phyloP scores from a whole-genome alignment of 768 basidiomycete species.

The Astraeus odoratus region DNA sequence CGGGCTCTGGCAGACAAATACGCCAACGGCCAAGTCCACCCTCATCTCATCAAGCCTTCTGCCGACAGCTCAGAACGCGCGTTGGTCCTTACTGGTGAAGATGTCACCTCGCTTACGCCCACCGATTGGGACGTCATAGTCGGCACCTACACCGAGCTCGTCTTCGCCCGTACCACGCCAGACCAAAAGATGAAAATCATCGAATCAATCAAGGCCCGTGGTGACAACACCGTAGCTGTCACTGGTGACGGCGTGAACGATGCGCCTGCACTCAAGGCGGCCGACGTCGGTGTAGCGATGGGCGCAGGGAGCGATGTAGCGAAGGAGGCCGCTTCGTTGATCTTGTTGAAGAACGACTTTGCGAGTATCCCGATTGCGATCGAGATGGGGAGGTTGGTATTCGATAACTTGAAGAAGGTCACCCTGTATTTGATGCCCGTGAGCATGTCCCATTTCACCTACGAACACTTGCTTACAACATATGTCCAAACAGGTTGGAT shows the following conservation, averaged over 20 bases:
- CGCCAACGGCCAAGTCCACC: constrained; percentile 10
- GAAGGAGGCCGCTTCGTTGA: constrained; percentile 47
- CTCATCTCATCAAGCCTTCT: constrained; percentile 26
- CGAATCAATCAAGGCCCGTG: constrained; percentile 41
- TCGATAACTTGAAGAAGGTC: constrained; percentile 53
- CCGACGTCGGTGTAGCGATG: constrained; percentile 52
- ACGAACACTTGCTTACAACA: background rate
- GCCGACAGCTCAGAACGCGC: constrained; percentile 32
- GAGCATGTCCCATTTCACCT: constrained; percentile 2
- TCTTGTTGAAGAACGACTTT: constrained; percentile 54
- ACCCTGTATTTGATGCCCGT: constrained; percentile 41
- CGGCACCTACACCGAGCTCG: constrained; percentile 36
- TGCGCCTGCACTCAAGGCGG: constrained; percentile 42
- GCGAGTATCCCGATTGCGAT: constrained; percentile 52
- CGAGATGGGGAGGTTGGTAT: constrained; percentile 51
- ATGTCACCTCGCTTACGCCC: constrained; percentile 30
- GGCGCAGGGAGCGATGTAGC: constrained; percentile 44
- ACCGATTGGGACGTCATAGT: constrained; percentile 35
- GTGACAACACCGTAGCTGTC: constrained; percentile 44
- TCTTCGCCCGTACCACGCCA: constrained; percentile 49
- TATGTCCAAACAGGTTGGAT: constrained; percentile 33
- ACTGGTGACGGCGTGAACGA: constrained; percentile 56
- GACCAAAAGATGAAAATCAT: constrained; percentile 56
- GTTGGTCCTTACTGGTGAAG: constrained; percentile 40
- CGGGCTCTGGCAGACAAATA: constrained; percentile 10